Evolutionary conservation across 106 monocot genomes (phyloP).

Genomic region (Cymbidium sinense): DNA sequence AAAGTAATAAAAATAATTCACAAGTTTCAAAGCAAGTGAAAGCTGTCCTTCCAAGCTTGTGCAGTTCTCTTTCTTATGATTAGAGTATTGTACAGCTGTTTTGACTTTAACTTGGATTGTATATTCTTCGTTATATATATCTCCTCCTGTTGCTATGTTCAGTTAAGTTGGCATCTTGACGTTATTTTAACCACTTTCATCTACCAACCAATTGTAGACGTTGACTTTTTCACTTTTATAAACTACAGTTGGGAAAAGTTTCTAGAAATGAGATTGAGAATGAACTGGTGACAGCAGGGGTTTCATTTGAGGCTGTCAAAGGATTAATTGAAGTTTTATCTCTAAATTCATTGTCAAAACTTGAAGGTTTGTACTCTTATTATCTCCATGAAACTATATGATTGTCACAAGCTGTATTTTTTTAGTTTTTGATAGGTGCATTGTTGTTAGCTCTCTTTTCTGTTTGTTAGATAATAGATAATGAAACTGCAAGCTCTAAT

Average conservation of each 20-base stretch:
- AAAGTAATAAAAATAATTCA: neutral
- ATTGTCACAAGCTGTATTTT: neutral
- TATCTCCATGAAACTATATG: neutral
- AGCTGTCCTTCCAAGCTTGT: neutral
- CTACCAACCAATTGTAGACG: neutral
- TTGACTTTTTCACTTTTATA: neutral
- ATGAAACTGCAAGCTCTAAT: constrained; percentile 5
- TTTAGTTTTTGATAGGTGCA: neutral
- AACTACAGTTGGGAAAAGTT: constrained; percentile 79
- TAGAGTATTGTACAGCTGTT: too few species aligned
- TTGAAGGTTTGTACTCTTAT: constrained; percentile 65
- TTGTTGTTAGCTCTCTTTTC: neutral
- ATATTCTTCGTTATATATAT: neutral
- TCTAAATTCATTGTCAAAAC: constrained; percentile 68
- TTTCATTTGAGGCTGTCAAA: constrained; percentile 62
- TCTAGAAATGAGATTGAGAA: constrained; percentile 84
- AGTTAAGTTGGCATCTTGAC: neutral
- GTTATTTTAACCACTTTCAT: neutral
- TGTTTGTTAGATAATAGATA: neutral
- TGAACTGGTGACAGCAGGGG: constrained; percentile 53
- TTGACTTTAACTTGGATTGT: neutral
- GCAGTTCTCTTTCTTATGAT: neutral
- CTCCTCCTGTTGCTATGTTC: neutral
- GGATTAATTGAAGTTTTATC: constrained; percentile 81
- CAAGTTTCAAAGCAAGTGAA: neutral